Conservation (phyloP, 1,139 yeast genomes). For the Hyphopichia khmerensis region DNA sequence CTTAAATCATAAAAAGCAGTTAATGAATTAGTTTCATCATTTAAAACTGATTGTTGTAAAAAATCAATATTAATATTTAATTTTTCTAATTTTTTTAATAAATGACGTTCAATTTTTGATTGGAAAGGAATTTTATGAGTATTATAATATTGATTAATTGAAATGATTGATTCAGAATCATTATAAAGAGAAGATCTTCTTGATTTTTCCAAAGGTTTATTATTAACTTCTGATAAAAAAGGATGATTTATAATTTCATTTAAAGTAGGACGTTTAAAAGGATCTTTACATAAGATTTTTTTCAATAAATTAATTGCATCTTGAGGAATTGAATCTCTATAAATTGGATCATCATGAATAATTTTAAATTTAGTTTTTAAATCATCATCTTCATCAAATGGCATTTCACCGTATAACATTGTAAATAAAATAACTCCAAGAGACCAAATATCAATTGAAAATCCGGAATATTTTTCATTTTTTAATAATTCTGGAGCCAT, state of each 20-base stretch:
- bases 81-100: conserved; percentile 63
- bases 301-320: conserved; percentile 52
- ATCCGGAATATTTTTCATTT: conserved; percentile 74
- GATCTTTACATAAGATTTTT: conserved; percentile 63
- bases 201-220: conserved; percentile 17
- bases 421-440: conserved; percentile 92
- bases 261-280: conserved; percentile 58
- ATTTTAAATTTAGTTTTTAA: conserved; percentile 60
- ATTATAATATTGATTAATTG: conserved; percentile 41
- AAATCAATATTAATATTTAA: conserved; percentile 67
- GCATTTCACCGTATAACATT: conserved; percentile 82
- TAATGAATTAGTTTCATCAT: conserved; percentile 68
- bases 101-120: conserved; percentile 61
- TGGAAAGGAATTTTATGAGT: conserved; percentile 47
- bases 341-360: conserved; percentile 63
- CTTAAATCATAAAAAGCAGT: conserved; percentile 85
- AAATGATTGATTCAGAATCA: conserved; percentile 39
- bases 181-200: conserved; percentile 12
- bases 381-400: conserved; percentile 86
- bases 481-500: conserved; percentile 72
- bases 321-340: conserved; percentile 41
- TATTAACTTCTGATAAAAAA: conserved; percentile 49
- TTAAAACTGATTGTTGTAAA: conserved; percentile 59
- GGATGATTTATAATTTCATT: conserved; percentile 63
- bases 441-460: conserved; percentile 87